These are phyloP conservation scores for Microbotryomycetes sp. DNA, from an alignment of 1,284 basidiomycete genomes.

Conservation along the genomic window DNA sequence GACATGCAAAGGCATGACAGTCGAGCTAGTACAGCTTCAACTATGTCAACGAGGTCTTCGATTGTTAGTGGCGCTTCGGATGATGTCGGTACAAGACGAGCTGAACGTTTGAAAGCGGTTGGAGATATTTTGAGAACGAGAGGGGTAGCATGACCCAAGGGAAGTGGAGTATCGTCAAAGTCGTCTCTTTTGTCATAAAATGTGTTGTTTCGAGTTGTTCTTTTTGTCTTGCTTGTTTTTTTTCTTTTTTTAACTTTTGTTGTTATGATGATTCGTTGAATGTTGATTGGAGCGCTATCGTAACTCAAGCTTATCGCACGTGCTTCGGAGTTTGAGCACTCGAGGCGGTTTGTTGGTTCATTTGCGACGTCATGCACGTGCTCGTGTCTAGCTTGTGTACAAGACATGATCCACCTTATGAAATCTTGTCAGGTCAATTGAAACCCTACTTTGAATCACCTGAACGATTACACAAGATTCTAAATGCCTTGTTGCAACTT, in stretches of 20 bases:
- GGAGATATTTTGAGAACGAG: background rate
- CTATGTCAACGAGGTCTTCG: background rate
- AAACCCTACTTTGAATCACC: constrained; percentile 43
- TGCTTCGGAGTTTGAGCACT: no score
- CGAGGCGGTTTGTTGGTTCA: background rate
- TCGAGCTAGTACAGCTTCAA: background rate
- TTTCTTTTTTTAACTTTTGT: no score
- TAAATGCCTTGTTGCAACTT: constrained; percentile 36
- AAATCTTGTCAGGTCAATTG: constrained; percentile 41
- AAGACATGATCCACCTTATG: constrained; percentile 42
- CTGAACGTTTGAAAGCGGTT: background rate
- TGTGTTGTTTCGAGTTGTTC: no score
- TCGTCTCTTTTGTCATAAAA: no score
- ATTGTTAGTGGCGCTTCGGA: background rate
- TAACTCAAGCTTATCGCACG: no score
- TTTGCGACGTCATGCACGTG: constrained; percentile 4
- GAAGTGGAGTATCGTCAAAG: no score
- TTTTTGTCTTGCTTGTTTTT: no score
- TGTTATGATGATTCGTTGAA: no score
- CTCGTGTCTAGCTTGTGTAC: constrained; percentile 14
- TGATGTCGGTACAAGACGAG: background rate
- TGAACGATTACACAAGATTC: constrained; percentile 37
- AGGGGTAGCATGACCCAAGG: no score
- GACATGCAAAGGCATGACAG: background rate
- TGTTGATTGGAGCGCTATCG: no score